A percentile compares a stretch with the other conserved stretches of the same genome.
phyloP scores from a whole-genome alignment of 306 rosid species.

The Cicer chorassanicum region DNA sequence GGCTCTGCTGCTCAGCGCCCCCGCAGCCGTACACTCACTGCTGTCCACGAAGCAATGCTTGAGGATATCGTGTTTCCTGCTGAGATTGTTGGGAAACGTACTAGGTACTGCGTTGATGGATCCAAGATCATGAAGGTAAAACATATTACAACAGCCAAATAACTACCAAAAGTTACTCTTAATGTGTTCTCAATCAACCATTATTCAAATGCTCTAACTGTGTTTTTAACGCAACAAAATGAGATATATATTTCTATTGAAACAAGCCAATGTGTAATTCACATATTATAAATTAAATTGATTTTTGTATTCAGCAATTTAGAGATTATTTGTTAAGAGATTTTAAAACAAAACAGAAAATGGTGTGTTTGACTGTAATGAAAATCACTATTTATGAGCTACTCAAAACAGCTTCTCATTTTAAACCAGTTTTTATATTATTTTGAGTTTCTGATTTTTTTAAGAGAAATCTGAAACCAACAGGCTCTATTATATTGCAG shows the following conservation, averaged over 20 bases:
- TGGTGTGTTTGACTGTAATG: too few species aligned
- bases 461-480: too few species aligned
- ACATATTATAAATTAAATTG: too few species aligned
- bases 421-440: too few species aligned
- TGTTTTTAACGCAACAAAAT: too few species aligned
- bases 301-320: too few species aligned
- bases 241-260: neutral
- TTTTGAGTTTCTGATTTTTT: too few species aligned
- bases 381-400: too few species aligned
- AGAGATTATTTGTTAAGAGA: too few species aligned
- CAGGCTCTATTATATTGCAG: too few species aligned
- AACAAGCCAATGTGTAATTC: neutral
- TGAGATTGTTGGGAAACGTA: constrained; percentile 91
- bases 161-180: neutral
- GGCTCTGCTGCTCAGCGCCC: constrained; percentile 89
- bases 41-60: constrained; percentile 88
- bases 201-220: neutral
- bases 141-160: neutral
- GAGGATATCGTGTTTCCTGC: constrained; percentile 91
- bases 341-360: too few species aligned
- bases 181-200: neutral
- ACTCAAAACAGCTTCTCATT: too few species aligned
- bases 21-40: constrained; percentile 81
- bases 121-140: constrained; percentile 85
- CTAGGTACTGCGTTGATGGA: constrained; percentile 74